Percentiles rank a stretch among this genome's conserved stretches.
Conservation (phyloP, 768 basidiomycete species). For the Macrocybe gigantea region DNA sequence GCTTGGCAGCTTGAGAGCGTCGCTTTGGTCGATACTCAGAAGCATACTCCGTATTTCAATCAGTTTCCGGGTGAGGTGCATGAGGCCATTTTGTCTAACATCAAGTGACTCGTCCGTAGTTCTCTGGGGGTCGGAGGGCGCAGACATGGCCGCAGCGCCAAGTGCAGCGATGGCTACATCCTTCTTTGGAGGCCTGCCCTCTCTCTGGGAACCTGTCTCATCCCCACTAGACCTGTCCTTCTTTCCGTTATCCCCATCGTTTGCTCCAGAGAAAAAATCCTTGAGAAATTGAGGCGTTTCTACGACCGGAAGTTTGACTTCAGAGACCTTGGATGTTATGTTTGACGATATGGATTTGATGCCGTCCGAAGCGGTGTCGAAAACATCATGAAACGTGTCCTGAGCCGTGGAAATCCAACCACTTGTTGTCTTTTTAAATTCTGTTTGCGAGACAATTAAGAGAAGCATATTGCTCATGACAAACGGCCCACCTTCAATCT, state of each 20-base stretch:
- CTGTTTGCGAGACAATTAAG: slow-evolving; percentile 29
- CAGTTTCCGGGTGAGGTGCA: slow-evolving; percentile 90
- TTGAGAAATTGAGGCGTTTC: slow-evolving; percentile 66
- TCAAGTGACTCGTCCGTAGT: slow-evolving; percentile 32
- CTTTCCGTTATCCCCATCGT: slow-evolving; percentile 13
- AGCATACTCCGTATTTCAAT: slow-evolving; percentile 95
- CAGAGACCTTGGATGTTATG: slow-evolving; percentile 53
- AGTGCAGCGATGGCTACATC: slow-evolving; percentile 66
- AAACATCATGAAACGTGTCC: slow-evolving; percentile 63
- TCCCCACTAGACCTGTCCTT: slow-evolving; percentile 24
- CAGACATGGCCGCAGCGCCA: slow-evolving; percentile 72
- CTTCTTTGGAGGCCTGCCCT: slow-evolving; percentile 49
- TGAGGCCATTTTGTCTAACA: slow-evolving; percentile 70
- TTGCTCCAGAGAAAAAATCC: slow-evolving; percentile 40
- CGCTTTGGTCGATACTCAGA: slow-evolving; percentile 94
- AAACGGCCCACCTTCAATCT: slow-evolving; percentile 74
- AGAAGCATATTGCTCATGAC: neutral
- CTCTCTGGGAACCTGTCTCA: slow-evolving; percentile 28
- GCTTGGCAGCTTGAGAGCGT: slow-evolving; percentile 89
- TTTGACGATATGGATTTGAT: slow-evolving; percentile 48
- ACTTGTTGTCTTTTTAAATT: slow-evolving; percentile 63
- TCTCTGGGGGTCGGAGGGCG: slow-evolving; percentile 58
- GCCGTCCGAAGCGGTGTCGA: slow-evolving; percentile 53
- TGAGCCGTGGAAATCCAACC: slow-evolving; percentile 63
- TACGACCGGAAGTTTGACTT: slow-evolving; percentile 45